Evolutionary conservation across 768 basidiomycete genomes (phyloP), one percentile per base, ranked within the genome.

Genomic region (Leccinellum rugosiceps): DNA sequence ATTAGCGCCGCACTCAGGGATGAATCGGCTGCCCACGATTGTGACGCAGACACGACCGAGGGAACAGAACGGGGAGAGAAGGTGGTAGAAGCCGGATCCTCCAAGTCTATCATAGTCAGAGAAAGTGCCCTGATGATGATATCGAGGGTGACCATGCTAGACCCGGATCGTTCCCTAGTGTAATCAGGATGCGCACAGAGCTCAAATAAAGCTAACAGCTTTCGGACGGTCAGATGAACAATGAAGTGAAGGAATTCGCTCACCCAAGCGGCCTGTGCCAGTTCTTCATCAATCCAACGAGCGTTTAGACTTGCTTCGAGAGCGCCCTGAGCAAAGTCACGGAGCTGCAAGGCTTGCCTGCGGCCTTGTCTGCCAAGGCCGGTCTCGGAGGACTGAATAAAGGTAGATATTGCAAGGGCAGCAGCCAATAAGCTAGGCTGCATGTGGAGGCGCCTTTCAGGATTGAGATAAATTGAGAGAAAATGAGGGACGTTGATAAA

Each of bases 241-340:
- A 41, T 23, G 8, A 58, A 53, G 25, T 9, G 52, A 51, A 21
- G 38, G 34, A 31, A 49, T 2, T 1, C n/a, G 61, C 81, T 62
- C 68, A 89, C 88, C 86, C 86, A 91, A 55, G 87, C 85, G 35
- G 88, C 86, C 71, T 91, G 86, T 13, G 84, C 87, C 7, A 90
- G 78, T 31, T 81, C 83, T 64, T 87, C 84, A 61, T 91, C 87
- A 14, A 91, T 78, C 84, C 86, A 87, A 17, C 83, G 80, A 45
- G 85, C 81, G 65, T 81, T 85, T 57, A 87, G 71, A 65, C 88
- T 90, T 23, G 85, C 84, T 58, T 91, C 87, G 60, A 91, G 72
- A 11, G 85, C 82, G 50, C 79, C 76, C 67, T 88, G 88, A 32
- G 88, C 88, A 63, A 85, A 78, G 58, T 90, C 84, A 47, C 85